These are phyloP conservation scores for Fusarium tanahbumbuense DNA, from an alignment of 2,329 filamentous ascomycete genomes.

Conservation along the genomic window DNA sequence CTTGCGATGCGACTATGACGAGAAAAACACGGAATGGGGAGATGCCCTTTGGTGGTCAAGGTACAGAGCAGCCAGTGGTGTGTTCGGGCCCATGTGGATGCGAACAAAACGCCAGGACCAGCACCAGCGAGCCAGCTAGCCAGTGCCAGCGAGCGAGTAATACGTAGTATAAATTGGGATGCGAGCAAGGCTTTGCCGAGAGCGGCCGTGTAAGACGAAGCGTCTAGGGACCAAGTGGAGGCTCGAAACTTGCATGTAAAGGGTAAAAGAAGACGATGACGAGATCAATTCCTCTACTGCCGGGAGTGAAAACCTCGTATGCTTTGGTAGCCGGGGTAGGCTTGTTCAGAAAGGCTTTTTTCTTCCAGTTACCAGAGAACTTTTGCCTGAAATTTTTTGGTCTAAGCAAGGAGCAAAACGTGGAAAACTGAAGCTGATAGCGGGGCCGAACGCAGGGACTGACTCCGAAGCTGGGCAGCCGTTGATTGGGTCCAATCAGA, in stretches of 20 bases:
- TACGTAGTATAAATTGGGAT: conserved; percentile 29
- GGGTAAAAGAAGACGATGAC: conserved; percentile 44
- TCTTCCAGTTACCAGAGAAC: conserved; percentile 34
- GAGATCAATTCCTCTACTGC: conserved; percentile 47
- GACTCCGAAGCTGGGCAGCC: conserved; percentile 38
- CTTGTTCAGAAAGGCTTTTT: conserved; percentile 34
- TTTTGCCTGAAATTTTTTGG: conserved; percentile 29
- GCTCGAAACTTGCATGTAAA: conserved; percentile 25
- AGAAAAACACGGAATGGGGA: conserved; percentile 49
- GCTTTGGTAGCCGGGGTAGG: conserved; percentile 46
- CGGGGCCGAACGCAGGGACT: conserved; percentile 46
- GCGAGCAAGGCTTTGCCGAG: conserved; percentile 45
- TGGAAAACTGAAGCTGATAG: conserved; percentile 40
- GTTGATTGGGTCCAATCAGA: conserved; percentile 42
- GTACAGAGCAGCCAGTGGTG: conserved; percentile 42
- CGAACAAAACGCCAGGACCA: conserved; percentile 36
- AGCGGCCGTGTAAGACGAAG: conserved; percentile 45
- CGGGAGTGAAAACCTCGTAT: conserved; percentile 27
- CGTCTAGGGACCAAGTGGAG: conserved; percentile 36
- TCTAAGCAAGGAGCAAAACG: conserved; percentile 33
- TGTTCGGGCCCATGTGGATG: conserved; percentile 42
- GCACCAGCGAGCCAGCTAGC: conserved; percentile 23
- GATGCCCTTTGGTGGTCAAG: conserved; percentile 37
- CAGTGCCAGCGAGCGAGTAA: conserved; percentile 21
- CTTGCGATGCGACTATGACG: conserved; percentile 47